Conservation (phyloP, 495 filamentous ascomycete genomes). For the Articulospora tetracladia region DNA sequence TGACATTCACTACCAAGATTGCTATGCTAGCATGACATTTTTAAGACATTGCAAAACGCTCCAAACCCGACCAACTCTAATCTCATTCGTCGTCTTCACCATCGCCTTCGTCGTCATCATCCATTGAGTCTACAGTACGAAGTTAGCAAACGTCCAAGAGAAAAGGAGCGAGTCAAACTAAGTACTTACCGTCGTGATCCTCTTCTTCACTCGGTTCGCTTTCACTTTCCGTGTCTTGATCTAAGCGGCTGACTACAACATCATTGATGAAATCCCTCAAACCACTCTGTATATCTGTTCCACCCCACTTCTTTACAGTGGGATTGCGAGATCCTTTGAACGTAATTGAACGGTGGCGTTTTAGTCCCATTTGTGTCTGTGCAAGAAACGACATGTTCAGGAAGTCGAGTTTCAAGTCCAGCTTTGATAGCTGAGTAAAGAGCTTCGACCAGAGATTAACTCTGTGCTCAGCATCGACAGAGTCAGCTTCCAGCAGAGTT, state of each 20-base stretch:
- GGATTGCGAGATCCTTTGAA: constrained; percentile 4
- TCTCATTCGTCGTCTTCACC: constrained; percentile 2
- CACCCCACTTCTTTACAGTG: constrained; percentile 5
- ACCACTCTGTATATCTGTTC: constrained; percentile 13
- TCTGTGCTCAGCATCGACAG: background rate
- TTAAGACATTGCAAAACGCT: too few species aligned
- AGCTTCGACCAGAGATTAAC: constrained; percentile 25
- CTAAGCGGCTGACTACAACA: background rate
- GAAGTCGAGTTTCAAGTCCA: constrained; percentile 11
- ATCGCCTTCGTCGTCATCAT: background rate
- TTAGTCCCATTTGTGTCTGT: background rate
- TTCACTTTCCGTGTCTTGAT: background rate
- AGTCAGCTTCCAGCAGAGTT: constrained; percentile 3
- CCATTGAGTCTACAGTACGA: background rate
- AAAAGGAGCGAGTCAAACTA: background rate
- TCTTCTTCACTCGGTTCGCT: background rate
- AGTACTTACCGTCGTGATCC: background rate
- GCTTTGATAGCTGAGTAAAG: constrained; percentile 15
- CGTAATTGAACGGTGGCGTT: background rate
- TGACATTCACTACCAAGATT: too few species aligned
- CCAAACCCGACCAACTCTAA: too few species aligned
- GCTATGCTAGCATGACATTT: background rate
- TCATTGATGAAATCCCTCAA: constrained; percentile 7
- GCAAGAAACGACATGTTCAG: constrained; percentile 9
- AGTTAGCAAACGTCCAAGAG: background rate